Evolutionary conservation across 2,329 filamentous ascomycete genomes (phyloP), one percentile per base, ranked within the genome.

Genomic region (Colletotrichum tamarilloi): DNA sequence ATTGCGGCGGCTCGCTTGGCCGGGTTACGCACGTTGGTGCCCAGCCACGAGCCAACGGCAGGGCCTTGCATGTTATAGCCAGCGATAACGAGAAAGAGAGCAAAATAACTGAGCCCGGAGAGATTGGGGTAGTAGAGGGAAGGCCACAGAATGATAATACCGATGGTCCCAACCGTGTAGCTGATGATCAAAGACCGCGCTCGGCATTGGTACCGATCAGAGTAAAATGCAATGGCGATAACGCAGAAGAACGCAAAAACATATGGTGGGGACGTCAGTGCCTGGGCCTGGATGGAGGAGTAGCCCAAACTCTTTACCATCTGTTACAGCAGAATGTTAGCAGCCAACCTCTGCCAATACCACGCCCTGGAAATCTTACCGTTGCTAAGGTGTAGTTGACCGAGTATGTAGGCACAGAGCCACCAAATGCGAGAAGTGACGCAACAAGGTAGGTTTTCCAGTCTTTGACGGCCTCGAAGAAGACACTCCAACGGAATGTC

Each of bases 61-160:
- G 73, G 73, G 9, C 59, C 73, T 56, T 73, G 64, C 55, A 49
- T 49, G 53, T 49, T 67, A 30, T 67, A 67, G 14, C 64, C 64
- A 22, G 64, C 64, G 32, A 49, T 49, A 53, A 49, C 64, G 26
- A 67, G n/a, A 3, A 67, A 67, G 26, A 67, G 28, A 49, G 64
- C 64, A 32, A 67, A 67, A 32, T 67, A 67, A 30, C 42, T 55
- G 9, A 65, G 42, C 42, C 49, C 28, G 14, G 42, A 55, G 19
- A 65, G 42, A 5, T 65, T 35, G 8, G 62, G 26, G 22, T 65
- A 65, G 19, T 65, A 46, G 12, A 65, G 30, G 26, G 59, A 62
- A 11, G 59, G 59, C 38, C 32, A 35, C 32, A 59, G 19, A 59
- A 59, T 35, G 56, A 35, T 12, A 12, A 35, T 35, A 35, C 32